Evolutionary conservation across 2,329 filamentous ascomycete species (phyloP).

Genomic region (Penicillium sp.): DNA sequence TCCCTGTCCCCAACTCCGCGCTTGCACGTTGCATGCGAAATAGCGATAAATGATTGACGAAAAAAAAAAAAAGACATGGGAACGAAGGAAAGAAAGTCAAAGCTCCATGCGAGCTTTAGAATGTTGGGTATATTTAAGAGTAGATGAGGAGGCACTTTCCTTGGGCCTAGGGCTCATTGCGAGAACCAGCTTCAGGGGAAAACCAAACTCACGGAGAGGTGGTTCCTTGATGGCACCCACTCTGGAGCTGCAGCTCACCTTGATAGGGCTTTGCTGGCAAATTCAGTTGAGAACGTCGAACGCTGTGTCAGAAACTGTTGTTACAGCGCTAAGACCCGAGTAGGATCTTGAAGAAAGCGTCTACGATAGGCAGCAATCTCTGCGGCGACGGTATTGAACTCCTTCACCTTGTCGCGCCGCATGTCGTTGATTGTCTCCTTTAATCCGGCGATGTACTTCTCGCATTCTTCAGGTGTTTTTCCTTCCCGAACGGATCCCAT

Average conservation of each 20-base stretch:
- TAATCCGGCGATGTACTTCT: slow-evolving; percentile 50
- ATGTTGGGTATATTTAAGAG: slow-evolving; percentile 22
- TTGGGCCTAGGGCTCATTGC: slow-evolving; percentile 13
- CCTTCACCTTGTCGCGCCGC: slow-evolving; percentile 55
- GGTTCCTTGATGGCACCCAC: slow-evolving; percentile 7
- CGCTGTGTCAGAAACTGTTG: slow-evolving; percentile 18
- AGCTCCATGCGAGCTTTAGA: slow-evolving; percentile 6
- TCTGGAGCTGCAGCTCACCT: slow-evolving; percentile 29
- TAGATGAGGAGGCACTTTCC: slow-evolving; percentile 14
- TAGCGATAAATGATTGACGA: slow-evolving; percentile 24
- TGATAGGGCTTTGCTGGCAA: slow-evolving; percentile 15
- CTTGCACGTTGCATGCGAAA: slow-evolving; percentile 27
- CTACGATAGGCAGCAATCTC: slow-evolving; percentile 58
- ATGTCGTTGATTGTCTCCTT: slow-evolving; percentile 56
- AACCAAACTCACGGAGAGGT: not conserved
- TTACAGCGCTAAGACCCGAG: slow-evolving; percentile 53
- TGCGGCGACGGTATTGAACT: slow-evolving; percentile 53
- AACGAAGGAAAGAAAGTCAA: slow-evolving; percentile 18
- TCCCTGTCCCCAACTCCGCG: slow-evolving; percentile 22
- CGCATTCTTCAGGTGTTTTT: slow-evolving; percentile 49
- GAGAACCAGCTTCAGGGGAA: slow-evolving; percentile 12
- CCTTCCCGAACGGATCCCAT: slow-evolving; percentile 54
- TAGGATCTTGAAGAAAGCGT: slow-evolving; percentile 53
- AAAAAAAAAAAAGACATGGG: slow-evolving; percentile 13
- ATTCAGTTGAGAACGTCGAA: not conserved